Percentiles rank a stretch among this genome's conserved stretches.
Evolutionary conservation across 2,329 filamentous ascomycete genomes (phyloP).

Genomic region (Achaetomium macrosporum): DNA sequence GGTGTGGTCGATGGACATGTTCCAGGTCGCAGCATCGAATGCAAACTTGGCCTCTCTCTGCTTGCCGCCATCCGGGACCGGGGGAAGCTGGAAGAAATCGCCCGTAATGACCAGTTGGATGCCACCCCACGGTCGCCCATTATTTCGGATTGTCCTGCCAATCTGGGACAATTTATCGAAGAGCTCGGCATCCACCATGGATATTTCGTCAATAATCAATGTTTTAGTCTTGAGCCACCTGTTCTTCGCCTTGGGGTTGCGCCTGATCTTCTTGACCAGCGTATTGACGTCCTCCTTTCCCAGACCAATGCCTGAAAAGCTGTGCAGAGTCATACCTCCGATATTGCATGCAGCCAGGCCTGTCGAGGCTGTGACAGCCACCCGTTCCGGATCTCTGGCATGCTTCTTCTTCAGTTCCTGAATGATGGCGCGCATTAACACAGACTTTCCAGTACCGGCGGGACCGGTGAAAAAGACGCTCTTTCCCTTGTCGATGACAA

Average conservation of each 20-base stretch:
- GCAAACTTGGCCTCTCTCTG: slow-evolving; percentile 71
- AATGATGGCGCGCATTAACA: slow-evolving; percentile 90
- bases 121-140: slow-evolving; percentile 87
- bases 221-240: slow-evolving; percentile 86
- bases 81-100: slow-evolving; percentile 95
- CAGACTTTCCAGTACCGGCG: slow-evolving; percentile 94
- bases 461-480: slow-evolving; percentile 98
- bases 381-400: slow-evolving; percentile 67
- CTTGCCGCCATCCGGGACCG: slow-evolving; percentile 65
- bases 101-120: slow-evolving; percentile 95
- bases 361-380: slow-evolving; percentile 93
- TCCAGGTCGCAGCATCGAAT: slow-evolving; percentile 90
- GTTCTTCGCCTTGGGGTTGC: slow-evolving; percentile 79
- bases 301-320: slow-evolving; percentile 89
- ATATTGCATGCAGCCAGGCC: slow-evolving; percentile 96
- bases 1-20: slow-evolving; percentile 86
- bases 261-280: slow-evolving; percentile 83
- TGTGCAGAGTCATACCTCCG: slow-evolving; percentile 90
- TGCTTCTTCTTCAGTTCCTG: slow-evolving; percentile 71
- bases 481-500: slow-evolving; percentile 73
- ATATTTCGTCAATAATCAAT: slow-evolving; percentile 89
- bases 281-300: slow-evolving; percentile 80
- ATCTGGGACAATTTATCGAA: slow-evolving; percentile 95
- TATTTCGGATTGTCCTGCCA: slow-evolving; percentile 78
- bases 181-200: slow-evolving; percentile 95